Evolutionary conservation across 2,329 filamentous ascomycete genomes (phyloP), one percentile per base, ranked within the genome.

Genomic region (Trichoderma koningii): DNA sequence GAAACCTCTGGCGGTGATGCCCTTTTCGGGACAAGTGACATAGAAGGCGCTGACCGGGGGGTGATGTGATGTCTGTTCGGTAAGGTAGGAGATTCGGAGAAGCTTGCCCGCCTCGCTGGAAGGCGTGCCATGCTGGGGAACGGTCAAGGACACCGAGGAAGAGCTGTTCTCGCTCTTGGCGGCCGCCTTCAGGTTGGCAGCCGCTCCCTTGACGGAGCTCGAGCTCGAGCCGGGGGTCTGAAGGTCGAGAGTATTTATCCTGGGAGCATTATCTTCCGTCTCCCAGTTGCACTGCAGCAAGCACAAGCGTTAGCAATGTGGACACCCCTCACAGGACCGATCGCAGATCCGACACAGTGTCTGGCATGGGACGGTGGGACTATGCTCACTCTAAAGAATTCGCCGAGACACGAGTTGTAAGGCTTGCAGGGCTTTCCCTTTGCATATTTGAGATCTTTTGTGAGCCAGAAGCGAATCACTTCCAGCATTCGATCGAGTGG

Each of bases 381-480:
- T 42, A 38, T 45, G 80, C 87, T 73, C 81, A 93, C 91, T 80
- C 93, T 86, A 80, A 99, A 99, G 80, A 99, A 99, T 80, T 99
- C 95, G 69, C 95, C 95, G 57, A 99, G 80, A 42, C 93, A 93
- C 55, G 93, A 97, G 79, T 99, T 99, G 81, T 99, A 99, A 12
- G 95, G 95, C 79, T 99, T 99, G 87, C 94, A 98, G 50, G 95
- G 95, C 81, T 93, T 96, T 66, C 94, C 94, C 81, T 98, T 98
- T 76, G 96, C 92, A 74, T 98, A 99, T 86, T 99, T 99, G 77
- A 99, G 77, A 77, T 99, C 95, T 78, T 99, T 99, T 68, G 95
- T 98, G 73, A 98, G 96, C 95, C 95, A 99, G 79, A 98, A 99
- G 66, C 93, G 89, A 71, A 98, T 79, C 34, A 96, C 92, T 73